These are phyloP conservation scores for Verticillium longisporum DNA, from an alignment of 2,329 filamentous ascomycete species.

Conservation along the genomic window DNA sequence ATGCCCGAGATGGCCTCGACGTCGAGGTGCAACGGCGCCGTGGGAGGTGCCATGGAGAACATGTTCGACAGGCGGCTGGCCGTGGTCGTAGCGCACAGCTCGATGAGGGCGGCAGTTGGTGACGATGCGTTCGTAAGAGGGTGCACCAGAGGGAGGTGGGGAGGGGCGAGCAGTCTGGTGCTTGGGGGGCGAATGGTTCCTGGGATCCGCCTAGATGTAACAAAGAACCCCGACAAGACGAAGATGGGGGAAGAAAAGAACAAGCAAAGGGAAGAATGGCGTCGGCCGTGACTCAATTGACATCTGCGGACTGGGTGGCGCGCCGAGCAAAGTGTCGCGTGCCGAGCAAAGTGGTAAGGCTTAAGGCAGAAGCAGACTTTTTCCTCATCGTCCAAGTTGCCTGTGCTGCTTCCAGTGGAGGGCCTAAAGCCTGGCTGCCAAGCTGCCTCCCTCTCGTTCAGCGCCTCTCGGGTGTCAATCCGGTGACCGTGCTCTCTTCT, in stretches of 20 bases:
- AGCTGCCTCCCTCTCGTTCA: neutral
- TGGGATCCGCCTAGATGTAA: neutral
- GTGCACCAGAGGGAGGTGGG: neutral
- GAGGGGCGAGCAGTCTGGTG: neutral
- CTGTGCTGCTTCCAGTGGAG: neutral
- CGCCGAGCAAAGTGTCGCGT: neutral
- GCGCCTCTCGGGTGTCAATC: neutral
- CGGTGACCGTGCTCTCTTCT: neutral
- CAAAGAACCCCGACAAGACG: neutral
- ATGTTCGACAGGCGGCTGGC: neutral
- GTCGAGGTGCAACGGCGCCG: constrained; percentile 61
- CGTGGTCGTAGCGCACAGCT: neutral
- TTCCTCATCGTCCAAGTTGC: neutral
- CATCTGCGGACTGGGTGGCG: neutral
- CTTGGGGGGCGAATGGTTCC: neutral
- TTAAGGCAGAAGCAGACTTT: neutral
- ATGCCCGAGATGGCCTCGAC: constrained; percentile 90
- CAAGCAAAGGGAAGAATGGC: neutral
- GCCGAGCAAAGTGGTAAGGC: neutral
- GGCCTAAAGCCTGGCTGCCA: neutral
- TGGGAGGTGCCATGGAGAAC: constrained; percentile 46
- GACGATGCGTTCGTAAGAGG: constrained; percentile 6
- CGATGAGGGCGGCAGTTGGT: neutral
- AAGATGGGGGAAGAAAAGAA: neutral
- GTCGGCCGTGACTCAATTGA: neutral